Base-by-base conservation (phyloP, 1,284 basidiomycete genomes). In the Microbotryum saponariae region DNA sequence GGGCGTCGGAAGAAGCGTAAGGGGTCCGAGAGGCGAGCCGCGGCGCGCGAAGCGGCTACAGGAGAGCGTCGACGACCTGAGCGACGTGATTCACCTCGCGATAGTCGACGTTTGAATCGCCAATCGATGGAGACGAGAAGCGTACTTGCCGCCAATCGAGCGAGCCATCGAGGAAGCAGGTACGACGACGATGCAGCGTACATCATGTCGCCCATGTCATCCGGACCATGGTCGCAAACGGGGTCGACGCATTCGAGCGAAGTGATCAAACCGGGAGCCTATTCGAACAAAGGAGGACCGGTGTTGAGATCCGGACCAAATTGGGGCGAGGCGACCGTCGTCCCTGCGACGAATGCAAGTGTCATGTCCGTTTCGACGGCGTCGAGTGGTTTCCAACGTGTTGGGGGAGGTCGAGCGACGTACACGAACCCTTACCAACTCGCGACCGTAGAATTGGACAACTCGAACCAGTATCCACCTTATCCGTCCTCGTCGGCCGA, bases 161-260 rank as follows among this genome's bases (percentile, higher is more conserved):
- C 37, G 37, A 18, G 37, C 16, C 37, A 42, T 64, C 79, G 82
- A 60, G 86, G 87, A 21, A 89, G 89, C 72, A 80, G 80, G 65
- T 87, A 89, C 68, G 87, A 83, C 67, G 86, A 89, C 70, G 88
- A 90, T 70, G 81, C 78, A 33, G 85, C 86, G 20, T 86, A 80
- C 68, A 90, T 90, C 70, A 90, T 91, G 86, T 84, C 83, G 51
- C 85, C 88, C 81, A 84, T 76, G 68, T 76, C 53, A 72, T 79
- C n/a, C 74, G 86, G 54, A 70, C 74, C 48, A 65, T 75, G 62
- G 65, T 72, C 42, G 14, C 65, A 58, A 49, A 62, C 58, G 58
- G 67, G 71, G 47, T 74, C 74, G 45, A 51, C 56, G 21, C 55
- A 48, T n/a, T 53, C 52, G 6, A 59, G 62, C 0, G 61, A 54